A percentile compares a stretch with the other conserved stretches of the same genome.
phyloP scores from a whole-genome alignment of 2,329 filamentous ascomycete genomes.

The Biscogniauxia sp. region DNA sequence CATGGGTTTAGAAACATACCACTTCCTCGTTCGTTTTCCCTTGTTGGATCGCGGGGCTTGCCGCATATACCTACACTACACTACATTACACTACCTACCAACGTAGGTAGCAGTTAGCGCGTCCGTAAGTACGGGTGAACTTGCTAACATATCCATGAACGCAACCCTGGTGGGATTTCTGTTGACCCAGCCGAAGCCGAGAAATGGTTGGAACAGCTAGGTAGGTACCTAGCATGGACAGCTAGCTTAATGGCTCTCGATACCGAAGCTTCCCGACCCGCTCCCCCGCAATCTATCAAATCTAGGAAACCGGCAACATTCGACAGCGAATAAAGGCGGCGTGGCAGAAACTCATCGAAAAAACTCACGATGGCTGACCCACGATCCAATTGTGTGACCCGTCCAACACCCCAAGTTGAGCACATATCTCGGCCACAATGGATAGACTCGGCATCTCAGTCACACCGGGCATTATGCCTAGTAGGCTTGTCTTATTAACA shows the following conservation, averaged over 20 bases:
- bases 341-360: background rate
- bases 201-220: background rate
- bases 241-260: background rate
- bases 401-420: background rate
- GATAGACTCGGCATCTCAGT: background rate
- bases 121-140: background rate
- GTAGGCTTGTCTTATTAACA: background rate
- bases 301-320: background rate
- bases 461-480: background rate
- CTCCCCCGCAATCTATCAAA: background rate
- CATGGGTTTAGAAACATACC: background rate
- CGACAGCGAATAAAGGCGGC: background rate
- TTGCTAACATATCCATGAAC: background rate
- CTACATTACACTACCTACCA: background rate
- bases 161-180: background rate
- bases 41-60: background rate
- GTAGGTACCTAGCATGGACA: background rate
- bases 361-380: background rate
- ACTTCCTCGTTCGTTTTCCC: background rate
- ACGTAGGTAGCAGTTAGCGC: background rate
- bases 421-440: background rate
- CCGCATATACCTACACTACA: background rate
- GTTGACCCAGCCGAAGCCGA: background rate
- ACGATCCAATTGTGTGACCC: background rate
- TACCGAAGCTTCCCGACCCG: background rate